phyloP scores from a whole-genome alignment of 352 stramenopile species.

The Phytophthora tentaculata region DNA sequence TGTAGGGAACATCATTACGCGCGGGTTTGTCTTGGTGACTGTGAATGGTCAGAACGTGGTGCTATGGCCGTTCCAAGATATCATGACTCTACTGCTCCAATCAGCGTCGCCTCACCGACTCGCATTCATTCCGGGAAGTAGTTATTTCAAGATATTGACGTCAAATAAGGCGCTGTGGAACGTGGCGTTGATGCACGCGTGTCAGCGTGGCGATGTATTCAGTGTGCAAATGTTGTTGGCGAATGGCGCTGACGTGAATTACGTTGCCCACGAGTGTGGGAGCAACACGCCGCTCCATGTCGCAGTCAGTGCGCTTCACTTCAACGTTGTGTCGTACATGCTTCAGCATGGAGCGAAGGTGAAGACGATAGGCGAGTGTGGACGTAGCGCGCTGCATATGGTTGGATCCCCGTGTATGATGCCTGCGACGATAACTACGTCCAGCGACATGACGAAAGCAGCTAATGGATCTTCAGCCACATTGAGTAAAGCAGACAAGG shows the following conservation, averaged over 20 bases:
- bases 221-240: constrained; percentile 90
- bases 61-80: constrained; percentile 82
- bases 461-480: constrained; percentile 30
- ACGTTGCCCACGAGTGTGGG: constrained; percentile 80
- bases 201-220: constrained; percentile 81
- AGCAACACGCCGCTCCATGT: constrained; percentile 85
- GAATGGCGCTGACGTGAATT: constrained; percentile 90
- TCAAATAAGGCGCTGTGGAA: constrained; percentile 91
- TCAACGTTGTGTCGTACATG: constrained; percentile 89
- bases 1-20: constrained; percentile 76
- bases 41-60: constrained; percentile 90
- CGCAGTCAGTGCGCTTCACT: constrained; percentile 80
- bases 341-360: constrained; percentile 87
- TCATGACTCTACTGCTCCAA: constrained; percentile 65
- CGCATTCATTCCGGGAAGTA: constrained; percentile 83
- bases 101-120: constrained; percentile 78
- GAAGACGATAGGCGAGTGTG: constrained; percentile 70
- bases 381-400: constrained; percentile 81
- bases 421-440: constrained; percentile 48
- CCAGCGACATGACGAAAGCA: constrained; percentile 33
- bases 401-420: constrained; percentile 72
- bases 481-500: constrained; percentile 58
- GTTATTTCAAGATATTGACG: constrained; percentile 90
- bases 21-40: constrained; percentile 82
- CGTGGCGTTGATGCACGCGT: constrained; percentile 87